These are phyloP conservation scores for Mycena vitilis DNA, from an alignment of 768 basidiomycete genomes.

Conservation along the genomic window DNA sequence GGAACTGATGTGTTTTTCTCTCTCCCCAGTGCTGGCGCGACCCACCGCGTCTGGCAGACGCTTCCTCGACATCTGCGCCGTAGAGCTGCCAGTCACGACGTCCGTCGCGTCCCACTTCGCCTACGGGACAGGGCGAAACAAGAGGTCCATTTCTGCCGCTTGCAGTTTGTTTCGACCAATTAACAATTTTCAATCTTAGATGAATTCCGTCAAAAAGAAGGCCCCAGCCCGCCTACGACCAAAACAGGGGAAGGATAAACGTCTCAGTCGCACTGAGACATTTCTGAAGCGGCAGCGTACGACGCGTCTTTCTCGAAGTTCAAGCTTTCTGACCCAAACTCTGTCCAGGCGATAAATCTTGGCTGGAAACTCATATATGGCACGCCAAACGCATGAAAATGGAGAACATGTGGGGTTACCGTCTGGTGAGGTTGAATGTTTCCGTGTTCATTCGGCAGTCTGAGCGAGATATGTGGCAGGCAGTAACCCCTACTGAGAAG, in stretches of 20 bases:
- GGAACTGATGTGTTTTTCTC: not conserved
- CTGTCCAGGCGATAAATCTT: constrained; percentile 79
- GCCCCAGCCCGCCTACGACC: constrained; percentile 58
- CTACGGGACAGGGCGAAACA: constrained; percentile 83
- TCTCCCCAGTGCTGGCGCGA: constrained; percentile 67
- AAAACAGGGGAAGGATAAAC: constrained; percentile 72
- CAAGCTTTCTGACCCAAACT: not conserved
- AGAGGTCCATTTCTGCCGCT: constrained; percentile 66
- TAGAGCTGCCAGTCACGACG: constrained; percentile 94
- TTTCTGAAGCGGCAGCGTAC: constrained; percentile 83
- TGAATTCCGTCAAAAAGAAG: constrained; percentile 59
- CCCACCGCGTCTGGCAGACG: constrained; percentile 91
- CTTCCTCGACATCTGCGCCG: constrained; percentile 92
- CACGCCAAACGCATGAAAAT: constrained; percentile 98
- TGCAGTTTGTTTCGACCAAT: not conserved
- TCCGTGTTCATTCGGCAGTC: not conserved
- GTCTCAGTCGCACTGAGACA: constrained; percentile 65
- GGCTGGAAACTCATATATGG: constrained; percentile 98
- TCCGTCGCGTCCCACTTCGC: constrained; percentile 88
- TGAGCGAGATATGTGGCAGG: constrained; percentile 54
- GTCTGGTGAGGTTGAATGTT: constrained; percentile 65
- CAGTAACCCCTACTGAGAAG: constrained; percentile 90
- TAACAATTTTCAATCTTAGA: constrained; percentile 45
- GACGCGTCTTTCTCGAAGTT: constrained; percentile 18
- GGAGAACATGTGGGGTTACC: constrained; percentile 92